Percentiles rank a stretch among this genome's conserved stretches.
Conservation (phyloP, 2,329 filamentous ascomycete species). For the Dissoconium aciculare region DNA sequence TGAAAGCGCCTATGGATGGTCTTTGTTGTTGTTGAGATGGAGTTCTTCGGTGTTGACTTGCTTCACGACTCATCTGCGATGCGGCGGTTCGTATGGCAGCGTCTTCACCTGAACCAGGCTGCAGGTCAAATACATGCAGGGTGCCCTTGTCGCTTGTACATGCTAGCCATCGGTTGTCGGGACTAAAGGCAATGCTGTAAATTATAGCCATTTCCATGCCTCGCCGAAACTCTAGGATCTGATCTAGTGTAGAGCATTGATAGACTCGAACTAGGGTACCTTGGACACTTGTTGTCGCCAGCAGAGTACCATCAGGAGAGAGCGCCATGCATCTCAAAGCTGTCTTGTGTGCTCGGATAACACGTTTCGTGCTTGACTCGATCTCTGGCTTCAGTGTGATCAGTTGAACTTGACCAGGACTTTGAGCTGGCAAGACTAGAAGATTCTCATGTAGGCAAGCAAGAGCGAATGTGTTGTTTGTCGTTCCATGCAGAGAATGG, state of each 20-base stretch:
- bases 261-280: slow-evolving; percentile 84
- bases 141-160: slow-evolving; percentile 96
- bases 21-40: slow-evolving; percentile 12
- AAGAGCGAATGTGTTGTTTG: slow-evolving; percentile 67
- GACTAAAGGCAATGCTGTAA: slow-evolving; percentile 78
- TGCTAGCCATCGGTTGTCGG: slow-evolving; percentile 62
- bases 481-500: slow-evolving; percentile 61
- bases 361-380: slow-evolving; percentile 54
- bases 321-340: slow-evolving; percentile 64
- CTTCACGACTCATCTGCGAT: not conserved
- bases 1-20: slow-evolving; percentile 11
- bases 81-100: slow-evolving; percentile 14
- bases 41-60: slow-evolving; percentile 12
- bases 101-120: slow-evolving; percentile 28
- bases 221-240: slow-evolving; percentile 68
- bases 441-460: slow-evolving; percentile 60
- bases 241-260: slow-evolving; percentile 63
- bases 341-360: slow-evolving; percentile 79
- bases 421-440: slow-evolving; percentile 76
- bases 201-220: slow-evolving; percentile 80
- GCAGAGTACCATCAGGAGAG: slow-evolving; percentile 61
- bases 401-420: slow-evolving; percentile 74
- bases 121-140: slow-evolving; percentile 82
- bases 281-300: slow-evolving; percentile 85
- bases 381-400: slow-evolving; percentile 56